phyloP scores from a whole-genome alignment of 2,329 filamentous ascomycete species.

The Fusarium robinianum region DNA sequence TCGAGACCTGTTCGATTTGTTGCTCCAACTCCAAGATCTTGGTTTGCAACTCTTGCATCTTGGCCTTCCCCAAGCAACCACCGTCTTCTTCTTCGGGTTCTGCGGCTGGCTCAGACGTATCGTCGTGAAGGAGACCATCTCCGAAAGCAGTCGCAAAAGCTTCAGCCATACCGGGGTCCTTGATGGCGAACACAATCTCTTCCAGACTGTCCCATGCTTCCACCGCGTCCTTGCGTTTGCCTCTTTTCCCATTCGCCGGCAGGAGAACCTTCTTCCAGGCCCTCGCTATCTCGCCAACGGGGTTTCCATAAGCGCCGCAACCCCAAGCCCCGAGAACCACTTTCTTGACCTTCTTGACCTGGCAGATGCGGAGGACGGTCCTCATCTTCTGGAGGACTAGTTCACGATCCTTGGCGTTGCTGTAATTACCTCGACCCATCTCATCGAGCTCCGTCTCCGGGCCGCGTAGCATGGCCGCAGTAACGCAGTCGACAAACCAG shows the following conservation, averaged over 20 bases:
- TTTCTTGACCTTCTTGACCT: conserved; percentile 49
- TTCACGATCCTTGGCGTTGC: conserved; percentile 54
- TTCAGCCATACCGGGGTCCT: conserved; percentile 54
- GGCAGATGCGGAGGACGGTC: conserved; percentile 58
- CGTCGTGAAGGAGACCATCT: conserved; percentile 23
- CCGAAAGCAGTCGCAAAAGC: conserved; percentile 57
- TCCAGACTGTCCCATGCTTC: conserved; percentile 32
- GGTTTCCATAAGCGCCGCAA: conserved; percentile 67
- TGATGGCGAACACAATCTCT: conserved; percentile 63
- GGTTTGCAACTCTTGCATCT: conserved; percentile 9
- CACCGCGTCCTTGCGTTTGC: conserved; percentile 17
- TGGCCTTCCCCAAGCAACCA: conserved; percentile 4
- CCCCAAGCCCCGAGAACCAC: conserved; percentile 68
- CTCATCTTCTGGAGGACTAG: conserved; percentile 59
- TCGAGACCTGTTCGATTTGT: conserved; percentile 12
- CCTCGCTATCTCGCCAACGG: conserved; percentile 59
- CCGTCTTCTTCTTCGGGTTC: neutral
- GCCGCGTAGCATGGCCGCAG: conserved; percentile 61
- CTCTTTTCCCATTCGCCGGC: conserved; percentile 18
- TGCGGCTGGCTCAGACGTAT: neutral
- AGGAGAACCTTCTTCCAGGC: conserved; percentile 50
- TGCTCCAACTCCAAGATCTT: conserved; percentile 28
- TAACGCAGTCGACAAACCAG: conserved; percentile 63
- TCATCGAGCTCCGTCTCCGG: conserved; percentile 54
- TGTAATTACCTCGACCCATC: conserved; percentile 44